Evolutionary conservation across 352 stramenopile species (phyloP).

Genomic region (Pythium aristosporum): DNA sequence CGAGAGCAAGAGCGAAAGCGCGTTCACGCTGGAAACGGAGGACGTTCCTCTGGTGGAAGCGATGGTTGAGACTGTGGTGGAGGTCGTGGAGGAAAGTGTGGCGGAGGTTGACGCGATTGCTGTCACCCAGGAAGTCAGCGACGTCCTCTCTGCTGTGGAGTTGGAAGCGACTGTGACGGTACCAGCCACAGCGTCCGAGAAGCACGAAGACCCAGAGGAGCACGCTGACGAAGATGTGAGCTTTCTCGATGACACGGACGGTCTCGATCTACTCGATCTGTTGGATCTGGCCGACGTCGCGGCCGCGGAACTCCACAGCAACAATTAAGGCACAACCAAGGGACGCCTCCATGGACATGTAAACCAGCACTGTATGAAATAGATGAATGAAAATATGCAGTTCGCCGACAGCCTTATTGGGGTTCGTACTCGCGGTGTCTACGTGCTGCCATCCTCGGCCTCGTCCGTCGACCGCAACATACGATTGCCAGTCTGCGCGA

Average conservation of each 20-base stretch:
- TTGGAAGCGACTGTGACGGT: background rate
- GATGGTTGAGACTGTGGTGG: background rate
- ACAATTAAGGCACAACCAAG: constrained; percentile 13
- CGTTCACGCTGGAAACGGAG: background rate
- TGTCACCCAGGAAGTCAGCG: background rate
- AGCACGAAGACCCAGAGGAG: background rate
- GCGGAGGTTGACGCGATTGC: background rate
- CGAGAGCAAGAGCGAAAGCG: background rate
- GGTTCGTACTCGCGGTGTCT: no score
- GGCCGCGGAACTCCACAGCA: constrained; percentile 18
- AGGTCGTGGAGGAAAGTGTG: background rate
- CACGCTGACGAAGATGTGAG: constrained; percentile 4
- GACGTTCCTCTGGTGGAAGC: background rate
- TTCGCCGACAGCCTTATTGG: no score
- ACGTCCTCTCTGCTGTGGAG: background rate
- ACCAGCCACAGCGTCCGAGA: background rate
- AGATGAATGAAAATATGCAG: no score
- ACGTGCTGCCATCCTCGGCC: background rate
- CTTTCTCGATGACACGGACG: constrained; percentile 19
- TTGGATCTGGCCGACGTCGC: constrained; percentile 23
- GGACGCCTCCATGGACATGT: background rate
- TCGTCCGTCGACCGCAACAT: background rate
- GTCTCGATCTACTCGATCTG: constrained; percentile 21
- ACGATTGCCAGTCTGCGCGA: background rate
- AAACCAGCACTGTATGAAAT: background rate